Percentiles rank a stretch among this genome's conserved stretches.
Evolutionary conservation across 163 green algal species (phyloP).

Genomic region (Prototheca cutis): DNA sequence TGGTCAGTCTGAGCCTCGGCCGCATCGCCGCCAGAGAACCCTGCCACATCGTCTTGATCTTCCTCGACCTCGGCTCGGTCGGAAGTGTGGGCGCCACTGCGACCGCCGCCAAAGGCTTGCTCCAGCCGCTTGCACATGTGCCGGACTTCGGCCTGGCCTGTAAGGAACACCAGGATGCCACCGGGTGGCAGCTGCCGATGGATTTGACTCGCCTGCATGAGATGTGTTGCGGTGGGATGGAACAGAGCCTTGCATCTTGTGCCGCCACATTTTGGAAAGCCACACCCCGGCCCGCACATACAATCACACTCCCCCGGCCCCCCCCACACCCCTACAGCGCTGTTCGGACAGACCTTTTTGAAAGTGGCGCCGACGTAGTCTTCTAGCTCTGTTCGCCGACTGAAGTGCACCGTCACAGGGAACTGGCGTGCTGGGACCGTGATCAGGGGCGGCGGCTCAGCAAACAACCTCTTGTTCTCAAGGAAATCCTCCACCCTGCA

Average conservation of each 20-base stretch:
- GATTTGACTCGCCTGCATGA: slow-evolving; percentile 66
- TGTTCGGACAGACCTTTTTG: no score
- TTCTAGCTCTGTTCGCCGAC: slow-evolving; percentile 66
- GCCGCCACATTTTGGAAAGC: no score
- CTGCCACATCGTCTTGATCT: not conserved
- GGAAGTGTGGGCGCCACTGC: slow-evolving; percentile 41
- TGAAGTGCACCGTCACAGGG: slow-evolving; percentile 89
- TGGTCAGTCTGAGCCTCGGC: no score
- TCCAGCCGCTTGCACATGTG: slow-evolving; percentile 30
- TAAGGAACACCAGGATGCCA: slow-evolving; percentile 92
- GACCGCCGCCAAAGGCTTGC: no score
- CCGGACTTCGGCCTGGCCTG: slow-evolving; percentile 81
- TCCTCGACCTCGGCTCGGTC: slow-evolving; percentile 12
- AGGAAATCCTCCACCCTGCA: slow-evolving; percentile 65
- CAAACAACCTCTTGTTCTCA: slow-evolving; percentile 61
- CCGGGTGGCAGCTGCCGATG: slow-evolving; percentile 78
- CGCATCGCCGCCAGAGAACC: no score
- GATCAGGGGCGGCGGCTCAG: slow-evolving; percentile 51
- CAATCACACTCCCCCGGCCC: no score
- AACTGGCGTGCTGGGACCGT: slow-evolving; percentile 80
- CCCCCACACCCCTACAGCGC: no score
- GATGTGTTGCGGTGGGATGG: no score
- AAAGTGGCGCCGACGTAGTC: slow-evolving; percentile 74
- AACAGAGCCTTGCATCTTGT: no score
- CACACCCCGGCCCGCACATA: no score